Evolutionary conservation across 441 rosid genomes (phyloP).

Genomic region (Syzygium malaccense): DNA sequence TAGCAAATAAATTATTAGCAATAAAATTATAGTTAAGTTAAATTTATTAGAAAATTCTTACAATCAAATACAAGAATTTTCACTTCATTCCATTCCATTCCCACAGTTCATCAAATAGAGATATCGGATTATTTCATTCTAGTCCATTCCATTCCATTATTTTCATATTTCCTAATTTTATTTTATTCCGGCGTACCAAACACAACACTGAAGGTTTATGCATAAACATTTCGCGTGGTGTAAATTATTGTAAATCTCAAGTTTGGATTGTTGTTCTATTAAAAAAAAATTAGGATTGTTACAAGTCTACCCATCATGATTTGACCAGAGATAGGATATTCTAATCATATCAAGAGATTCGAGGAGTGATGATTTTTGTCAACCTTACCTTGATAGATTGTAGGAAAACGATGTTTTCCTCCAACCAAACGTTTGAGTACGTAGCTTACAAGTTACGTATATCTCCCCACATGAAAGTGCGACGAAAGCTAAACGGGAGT

Average conservation of each 20-base stretch:
- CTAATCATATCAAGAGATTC: not conserved
- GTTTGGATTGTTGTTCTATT: not conserved
- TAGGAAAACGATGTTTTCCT: not conserved
- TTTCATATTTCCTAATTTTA: not conserved
- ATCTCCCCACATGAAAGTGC: not conserved
- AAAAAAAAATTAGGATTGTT: not conserved
- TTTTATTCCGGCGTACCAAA: not conserved
- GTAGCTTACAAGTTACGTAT: not conserved
- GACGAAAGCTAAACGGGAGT: not conserved
- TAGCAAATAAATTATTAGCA: accelerated
- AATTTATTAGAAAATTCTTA: not conserved
- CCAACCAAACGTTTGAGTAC: not conserved
- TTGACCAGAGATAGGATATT: not conserved
- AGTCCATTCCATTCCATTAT: not conserved
- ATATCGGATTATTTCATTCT: not conserved
- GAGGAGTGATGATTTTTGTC: not conserved
- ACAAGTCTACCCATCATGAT: not conserved
- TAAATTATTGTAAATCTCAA: not conserved
- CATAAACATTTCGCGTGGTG: not conserved
- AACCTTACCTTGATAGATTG: not conserved
- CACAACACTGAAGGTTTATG: not conserved
- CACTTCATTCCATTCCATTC: not conserved
- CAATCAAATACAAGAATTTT: not conserved
- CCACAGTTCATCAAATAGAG: not conserved
- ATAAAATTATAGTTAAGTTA: not conserved